Evolutionary conservation across 768 basidiomycete species (phyloP), one percentile per base, ranked within the genome.

Genomic region (Suillus americanus): DNA sequence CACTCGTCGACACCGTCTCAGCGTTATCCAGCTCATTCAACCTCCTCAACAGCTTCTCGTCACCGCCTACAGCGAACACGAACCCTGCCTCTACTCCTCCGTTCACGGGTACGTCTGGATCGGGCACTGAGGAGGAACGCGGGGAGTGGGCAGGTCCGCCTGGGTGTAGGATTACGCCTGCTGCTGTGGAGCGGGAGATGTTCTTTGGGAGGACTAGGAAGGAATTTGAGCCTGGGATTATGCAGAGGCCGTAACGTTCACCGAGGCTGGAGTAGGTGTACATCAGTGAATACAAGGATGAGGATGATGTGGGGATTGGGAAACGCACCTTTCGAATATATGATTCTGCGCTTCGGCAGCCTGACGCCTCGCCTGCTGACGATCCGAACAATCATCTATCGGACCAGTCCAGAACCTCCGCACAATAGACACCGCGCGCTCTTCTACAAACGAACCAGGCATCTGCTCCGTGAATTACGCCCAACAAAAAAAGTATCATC

Each of bases 341-440:
- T 95, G 94, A 76, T 95, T 95, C 76, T 95, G 94, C 25, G 94
- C 94, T 73, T 94, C 93, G 0, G 92, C 91, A 1, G 94, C 94
- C 73, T 95, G 93, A 25, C 94, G 79, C 38, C 89, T 83, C 0
- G 92, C 94, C 94, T 94, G 95, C 63, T 85, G 86, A 13, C 89
- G 81, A 70, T 92, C 90, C 0, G 85, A 74, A 46, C 79, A 77
- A 43, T 86, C 82, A 43, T 80, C 76, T 5, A 72, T 68, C 18
- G 75, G 70, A 1, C 75, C 88, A 0, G 87, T 90, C 89, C 90
- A 93, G 82, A 89, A 95, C 0, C 92, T 84, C 91, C 93, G 95
- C 4, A 94, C 85, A 65, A 95, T 79, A 12, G 91, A 93, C 0
- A 92, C 89, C 41, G 89, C 87, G 33, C 92, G 86, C 72, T 94